phyloP scores from a whole-genome alignment of 129 eudicot species.

The Flaveria sonorensis region DNA sequence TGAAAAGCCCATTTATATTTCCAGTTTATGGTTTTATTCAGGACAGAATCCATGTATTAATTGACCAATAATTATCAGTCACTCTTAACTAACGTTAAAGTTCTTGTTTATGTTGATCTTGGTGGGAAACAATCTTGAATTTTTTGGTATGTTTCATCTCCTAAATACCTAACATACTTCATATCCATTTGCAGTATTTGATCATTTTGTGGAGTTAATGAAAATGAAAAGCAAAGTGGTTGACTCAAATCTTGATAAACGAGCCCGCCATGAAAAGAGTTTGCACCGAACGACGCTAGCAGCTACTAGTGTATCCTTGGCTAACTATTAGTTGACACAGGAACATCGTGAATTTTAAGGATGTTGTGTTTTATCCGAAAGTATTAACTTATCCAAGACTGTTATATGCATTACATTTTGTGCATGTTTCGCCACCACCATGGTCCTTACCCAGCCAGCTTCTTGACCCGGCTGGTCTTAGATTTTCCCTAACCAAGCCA shows the following conservation, averaged over 20 bases:
- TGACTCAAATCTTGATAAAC: neutral
- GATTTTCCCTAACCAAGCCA: neutral
- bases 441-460: neutral
- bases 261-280: neutral
- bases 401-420: neutral
- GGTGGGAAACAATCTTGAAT: neutral
- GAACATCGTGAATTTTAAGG: neutral
- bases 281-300: neutral
- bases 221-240: constrained; percentile 48
- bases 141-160: neutral
- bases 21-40: no score
- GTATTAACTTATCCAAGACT: neutral
- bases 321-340: neutral
- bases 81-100: no score
- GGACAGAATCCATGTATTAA: no score
- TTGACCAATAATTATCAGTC: no score
- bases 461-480: neutral
- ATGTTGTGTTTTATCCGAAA: neutral
- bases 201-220: constrained; percentile 73
- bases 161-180: neutral
- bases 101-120: neutral
- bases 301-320: constrained; percentile 3
- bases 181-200: constrained; percentile 55
- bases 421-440: neutral
- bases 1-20: no score